A percentile compares a stretch with the other conserved stretches of the same genome.
These are phyloP conservation scores for Penicillium sp. DNA, from an alignment of 2,329 filamentous ascomycete genomes.

Conservation along the genomic window DNA sequence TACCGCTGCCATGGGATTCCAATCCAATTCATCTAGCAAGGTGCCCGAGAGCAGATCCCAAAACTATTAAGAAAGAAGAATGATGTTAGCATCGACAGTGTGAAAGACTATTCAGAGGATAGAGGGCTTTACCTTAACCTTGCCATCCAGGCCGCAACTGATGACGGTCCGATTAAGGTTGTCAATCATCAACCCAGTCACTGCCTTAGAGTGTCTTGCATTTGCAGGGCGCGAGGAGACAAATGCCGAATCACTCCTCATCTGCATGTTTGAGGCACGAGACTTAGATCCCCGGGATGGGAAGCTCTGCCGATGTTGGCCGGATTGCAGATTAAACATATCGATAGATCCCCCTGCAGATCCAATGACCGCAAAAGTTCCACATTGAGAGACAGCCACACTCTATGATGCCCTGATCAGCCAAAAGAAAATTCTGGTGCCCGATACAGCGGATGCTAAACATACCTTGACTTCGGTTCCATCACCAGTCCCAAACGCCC, in stretches of 20 bases:
- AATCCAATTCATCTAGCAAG: slow-evolving; percentile 77
- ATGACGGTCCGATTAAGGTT: slow-evolving; percentile 83
- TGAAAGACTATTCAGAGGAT: not conserved
- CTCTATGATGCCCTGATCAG: slow-evolving; percentile 51
- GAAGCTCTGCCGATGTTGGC: slow-evolving; percentile 82
- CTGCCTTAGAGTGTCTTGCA: slow-evolving; percentile 64
- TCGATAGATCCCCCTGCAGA: slow-evolving; percentile 81
- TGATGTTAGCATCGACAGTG: not conserved
- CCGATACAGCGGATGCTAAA: not conserved
- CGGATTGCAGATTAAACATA: slow-evolving; percentile 97
- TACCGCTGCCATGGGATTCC: slow-evolving; percentile 74
- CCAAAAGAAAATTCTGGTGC: not conserved
- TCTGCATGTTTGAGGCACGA: slow-evolving; percentile 48
- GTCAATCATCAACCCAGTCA: slow-evolving; percentile 87
- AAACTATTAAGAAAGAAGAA: slow-evolving; percentile 54
- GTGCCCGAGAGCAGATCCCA: slow-evolving; percentile 91
- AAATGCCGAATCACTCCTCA: not conserved
- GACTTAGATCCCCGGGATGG: slow-evolving; percentile 72
- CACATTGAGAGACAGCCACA: slow-evolving; percentile 86
- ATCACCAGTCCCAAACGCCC: slow-evolving; percentile 87
- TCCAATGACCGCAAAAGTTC: slow-evolving; percentile 88
- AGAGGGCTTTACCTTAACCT: slow-evolving; percentile 63
- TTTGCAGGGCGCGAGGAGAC: slow-evolving; percentile 7
- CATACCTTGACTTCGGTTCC: slow-evolving; percentile 67
- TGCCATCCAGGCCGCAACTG: slow-evolving; percentile 86